Conservation (phyloP, 371 early-diverging fungal genomes). For the Syncephalastrum contaminatum region DNA sequence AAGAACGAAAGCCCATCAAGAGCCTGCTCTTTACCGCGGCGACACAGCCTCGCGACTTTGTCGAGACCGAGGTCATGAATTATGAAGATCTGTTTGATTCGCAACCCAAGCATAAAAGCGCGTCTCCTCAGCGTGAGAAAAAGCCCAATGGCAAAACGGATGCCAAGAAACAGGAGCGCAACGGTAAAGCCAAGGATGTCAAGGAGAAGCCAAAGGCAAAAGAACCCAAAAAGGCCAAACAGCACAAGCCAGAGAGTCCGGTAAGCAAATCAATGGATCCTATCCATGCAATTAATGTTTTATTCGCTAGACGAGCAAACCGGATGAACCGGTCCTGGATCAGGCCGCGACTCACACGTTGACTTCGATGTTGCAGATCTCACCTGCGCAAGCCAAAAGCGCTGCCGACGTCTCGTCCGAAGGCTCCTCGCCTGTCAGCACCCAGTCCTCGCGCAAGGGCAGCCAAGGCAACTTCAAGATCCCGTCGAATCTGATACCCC, state of each 20-base stretch:
- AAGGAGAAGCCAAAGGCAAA: constrained; percentile 1
- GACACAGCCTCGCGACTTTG: no score
- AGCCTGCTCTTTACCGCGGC: no score
- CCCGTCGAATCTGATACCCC: constrained; percentile 30
- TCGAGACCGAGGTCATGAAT: no score
- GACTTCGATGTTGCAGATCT: no score
- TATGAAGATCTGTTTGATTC: no score
- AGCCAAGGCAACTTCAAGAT: constrained; percentile 11
- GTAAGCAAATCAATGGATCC: neutral
- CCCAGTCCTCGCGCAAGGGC: neutral
- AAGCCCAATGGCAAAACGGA: no score
- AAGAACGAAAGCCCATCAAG: no score
- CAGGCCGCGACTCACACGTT: neutral
- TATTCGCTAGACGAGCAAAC: neutral
- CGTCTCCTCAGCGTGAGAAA: no score
- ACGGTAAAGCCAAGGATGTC: neutral
- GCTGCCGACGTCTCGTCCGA: neutral
- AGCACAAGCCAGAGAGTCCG: neutral
- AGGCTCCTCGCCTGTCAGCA: neutral
- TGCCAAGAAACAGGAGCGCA: no score
- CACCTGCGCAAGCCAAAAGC: constrained; percentile 1
- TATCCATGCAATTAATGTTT: neutral
- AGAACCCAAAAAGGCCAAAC: neutral
- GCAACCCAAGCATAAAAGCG: no score
- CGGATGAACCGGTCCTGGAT: constrained; percentile 1